Evolutionary conservation across 2,329 filamentous ascomycete species (phyloP).

Genomic region (Pseudopyrenochaeta lycopersici): DNA sequence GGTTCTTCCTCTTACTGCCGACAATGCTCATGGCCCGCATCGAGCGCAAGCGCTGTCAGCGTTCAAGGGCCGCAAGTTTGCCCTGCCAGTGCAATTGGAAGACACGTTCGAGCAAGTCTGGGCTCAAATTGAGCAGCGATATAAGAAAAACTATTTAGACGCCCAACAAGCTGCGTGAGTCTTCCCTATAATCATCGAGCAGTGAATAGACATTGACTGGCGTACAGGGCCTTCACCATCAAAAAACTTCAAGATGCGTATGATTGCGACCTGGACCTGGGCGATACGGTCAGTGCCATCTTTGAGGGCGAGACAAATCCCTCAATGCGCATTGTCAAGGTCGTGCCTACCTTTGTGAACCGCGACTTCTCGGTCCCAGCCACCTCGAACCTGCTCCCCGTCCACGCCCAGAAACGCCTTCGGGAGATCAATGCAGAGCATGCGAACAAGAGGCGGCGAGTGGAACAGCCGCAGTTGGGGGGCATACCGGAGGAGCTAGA

Average conservation of each 20-base stretch:
- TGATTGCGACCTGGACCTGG: constrained; percentile 47
- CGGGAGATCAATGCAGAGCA: constrained; percentile 17
- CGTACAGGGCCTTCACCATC: constrained; percentile 40
- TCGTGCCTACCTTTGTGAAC: constrained; percentile 37
- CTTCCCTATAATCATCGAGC: not conserved
- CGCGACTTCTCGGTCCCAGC: constrained; percentile 44
- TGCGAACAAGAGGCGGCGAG: constrained; percentile 34
- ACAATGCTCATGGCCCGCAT: constrained; percentile 30
- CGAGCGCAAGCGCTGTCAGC: constrained; percentile 24
- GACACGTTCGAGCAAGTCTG: constrained; percentile 43
- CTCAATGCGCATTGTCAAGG: constrained; percentile 39
- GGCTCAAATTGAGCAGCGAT: constrained; percentile 40
- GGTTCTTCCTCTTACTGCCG: constrained; percentile 35
- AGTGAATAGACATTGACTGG: constrained; percentile 2
- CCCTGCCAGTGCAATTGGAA: constrained; percentile 37
- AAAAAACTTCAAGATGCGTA: constrained; percentile 48
- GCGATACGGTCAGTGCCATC: constrained; percentile 46
- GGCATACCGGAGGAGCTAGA: constrained; percentile 22
- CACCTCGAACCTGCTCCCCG: constrained; percentile 40
- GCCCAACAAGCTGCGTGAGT: constrained; percentile 30
- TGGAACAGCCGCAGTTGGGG: constrained; percentile 24
- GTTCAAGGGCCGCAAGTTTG: constrained; percentile 48
- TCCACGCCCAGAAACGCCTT: constrained; percentile 29
- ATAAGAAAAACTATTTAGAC: constrained; percentile 46
- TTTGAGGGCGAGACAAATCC: constrained; percentile 41